A percentile compares a stretch with the other conserved stretches of the same genome.
These are phyloP conservation scores for Lomentospora prolificans DNA, from an alignment of 2,329 filamentous ascomycete species.

Conservation along the genomic window DNA sequence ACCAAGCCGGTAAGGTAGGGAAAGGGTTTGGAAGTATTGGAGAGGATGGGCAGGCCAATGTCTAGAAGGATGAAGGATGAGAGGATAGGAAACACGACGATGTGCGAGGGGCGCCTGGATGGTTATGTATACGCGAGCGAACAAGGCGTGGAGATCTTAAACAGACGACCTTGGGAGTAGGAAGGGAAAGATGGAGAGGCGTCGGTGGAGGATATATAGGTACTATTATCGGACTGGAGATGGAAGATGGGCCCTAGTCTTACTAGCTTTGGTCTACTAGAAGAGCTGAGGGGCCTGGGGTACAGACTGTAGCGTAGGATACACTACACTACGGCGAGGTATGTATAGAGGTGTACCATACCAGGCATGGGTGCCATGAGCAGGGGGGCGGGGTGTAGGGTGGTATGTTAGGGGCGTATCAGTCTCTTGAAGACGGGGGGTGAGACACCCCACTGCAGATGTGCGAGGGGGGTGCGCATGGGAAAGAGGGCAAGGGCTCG, in stretches of 20 bases:
- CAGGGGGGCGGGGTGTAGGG: slow-evolving; percentile 4
- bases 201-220: slow-evolving; percentile 6
- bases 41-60: slow-evolving; percentile 3
- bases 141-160: not conserved
- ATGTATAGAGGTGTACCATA: not conserved
- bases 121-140: not conserved
- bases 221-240: slow-evolving; percentile 4
- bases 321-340: not conserved
- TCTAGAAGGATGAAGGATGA: not conserved
- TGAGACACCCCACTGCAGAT: not conserved
- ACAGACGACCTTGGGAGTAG: not conserved
- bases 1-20: not conserved
- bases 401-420: not conserved
- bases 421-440: not conserved
- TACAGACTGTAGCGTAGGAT: not conserved
- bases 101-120: not conserved
- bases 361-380: not conserved
- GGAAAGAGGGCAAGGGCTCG: not conserved
- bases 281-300: slow-evolving; percentile 7
- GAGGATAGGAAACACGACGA: not conserved
- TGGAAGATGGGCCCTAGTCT: not conserved
- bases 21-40: not conserved
- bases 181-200: not conserved
- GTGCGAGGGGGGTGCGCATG: not conserved
- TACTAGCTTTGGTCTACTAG: not conserved